phyloP scores from a whole-genome alignment of 768 basidiomycete genomes.

The Pulveroboletus frians region DNA sequence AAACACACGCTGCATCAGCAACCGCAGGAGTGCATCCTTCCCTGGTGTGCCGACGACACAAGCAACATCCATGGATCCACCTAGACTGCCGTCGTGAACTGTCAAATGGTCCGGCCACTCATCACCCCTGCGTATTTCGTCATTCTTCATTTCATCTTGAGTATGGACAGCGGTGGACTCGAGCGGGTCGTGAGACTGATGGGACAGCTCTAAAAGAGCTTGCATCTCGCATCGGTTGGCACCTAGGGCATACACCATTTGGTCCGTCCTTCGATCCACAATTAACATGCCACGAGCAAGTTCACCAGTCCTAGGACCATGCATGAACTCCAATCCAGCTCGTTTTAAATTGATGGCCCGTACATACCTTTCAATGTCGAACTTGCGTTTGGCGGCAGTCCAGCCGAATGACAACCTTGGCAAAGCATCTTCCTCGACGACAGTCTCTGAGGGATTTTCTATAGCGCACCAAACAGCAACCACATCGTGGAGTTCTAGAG shows the following conservation, averaged over 20 bases:
- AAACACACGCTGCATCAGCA: conserved; percentile 58
- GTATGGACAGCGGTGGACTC: conserved; percentile 54
- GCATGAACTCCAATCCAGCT: not conserved
- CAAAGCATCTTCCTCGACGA: conserved; percentile 21
- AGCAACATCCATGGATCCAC: conserved; percentile 35
- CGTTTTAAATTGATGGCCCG: not conserved
- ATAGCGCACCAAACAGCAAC: conserved; percentile 87
- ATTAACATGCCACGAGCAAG: conserved; percentile 85
- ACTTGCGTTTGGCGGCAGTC: conserved; percentile 46
- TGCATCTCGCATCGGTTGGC: conserved; percentile 62
- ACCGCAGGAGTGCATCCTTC: conserved; percentile 39
- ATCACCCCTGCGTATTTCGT: conserved; percentile 11
- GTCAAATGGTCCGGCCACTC: conserved; percentile 19
- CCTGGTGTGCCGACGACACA: conserved; percentile 66
- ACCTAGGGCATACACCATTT: conserved; percentile 60
- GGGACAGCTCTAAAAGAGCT: conserved; percentile 40
- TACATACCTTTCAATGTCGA: conserved; percentile 68
- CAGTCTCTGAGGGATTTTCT: conserved; percentile 51
- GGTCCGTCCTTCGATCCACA: conserved; percentile 67
- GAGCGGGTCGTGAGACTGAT: conserved; percentile 32
- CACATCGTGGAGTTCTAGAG: conserved; percentile 88
- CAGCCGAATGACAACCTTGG: conserved; percentile 47
- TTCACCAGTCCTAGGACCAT: conserved; percentile 55
- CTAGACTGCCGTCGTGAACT: conserved; percentile 15
- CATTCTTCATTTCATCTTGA: conserved; percentile 44